Evolutionary conservation across 2,329 filamentous ascomycete species (phyloP).

Genomic region (Bipolaris victoriae): DNA sequence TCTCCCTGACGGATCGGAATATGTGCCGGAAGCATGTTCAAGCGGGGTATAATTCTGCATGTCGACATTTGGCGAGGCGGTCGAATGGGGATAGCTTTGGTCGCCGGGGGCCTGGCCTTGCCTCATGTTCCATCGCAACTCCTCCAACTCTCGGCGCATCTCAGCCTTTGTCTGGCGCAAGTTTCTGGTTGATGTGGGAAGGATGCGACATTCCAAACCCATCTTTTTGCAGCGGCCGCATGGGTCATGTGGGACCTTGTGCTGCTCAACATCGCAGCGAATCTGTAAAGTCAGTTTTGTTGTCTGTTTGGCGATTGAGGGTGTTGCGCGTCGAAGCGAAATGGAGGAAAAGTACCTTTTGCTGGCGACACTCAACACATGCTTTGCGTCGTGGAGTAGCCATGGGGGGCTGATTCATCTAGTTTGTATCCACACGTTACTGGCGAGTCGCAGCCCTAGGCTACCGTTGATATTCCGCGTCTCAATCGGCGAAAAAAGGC

Average conservation of each 20-base stretch:
- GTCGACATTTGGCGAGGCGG: constrained; percentile 37
- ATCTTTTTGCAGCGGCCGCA: constrained; percentile 47
- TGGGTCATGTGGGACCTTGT: constrained; percentile 46
- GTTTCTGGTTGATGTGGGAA: constrained; percentile 47
- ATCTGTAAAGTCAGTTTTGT: constrained; percentile 36
- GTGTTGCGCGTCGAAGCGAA: constrained; percentile 5
- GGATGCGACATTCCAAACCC: constrained; percentile 45
- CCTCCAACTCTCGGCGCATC: constrained; percentile 47
- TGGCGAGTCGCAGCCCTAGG: constrained; percentile 28
- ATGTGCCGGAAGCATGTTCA: constrained; percentile 34
- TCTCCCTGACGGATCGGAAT: constrained; percentile 34
- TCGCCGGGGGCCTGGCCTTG: constrained; percentile 35
- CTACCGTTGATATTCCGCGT: constrained; percentile 19
- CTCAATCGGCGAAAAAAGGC: constrained; percentile 38
- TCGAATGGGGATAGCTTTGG: constrained; percentile 34
- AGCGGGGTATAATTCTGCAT: constrained; percentile 35
- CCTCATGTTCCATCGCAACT: constrained; percentile 46
- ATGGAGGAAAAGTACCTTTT: constrained; percentile 40
- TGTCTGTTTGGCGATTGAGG: constrained; percentile 4
- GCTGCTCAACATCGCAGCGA: constrained; percentile 48
- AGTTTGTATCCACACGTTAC: constrained; percentile 30
- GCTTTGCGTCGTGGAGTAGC: constrained; percentile 46
- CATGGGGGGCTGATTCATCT: constrained; percentile 35
- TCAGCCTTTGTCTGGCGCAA: constrained; percentile 48
- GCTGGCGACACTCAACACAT: constrained; percentile 48